phyloP scores from a whole-genome alignment of 495 filamentous ascomycete species.

The Penicillium steckii region DNA sequence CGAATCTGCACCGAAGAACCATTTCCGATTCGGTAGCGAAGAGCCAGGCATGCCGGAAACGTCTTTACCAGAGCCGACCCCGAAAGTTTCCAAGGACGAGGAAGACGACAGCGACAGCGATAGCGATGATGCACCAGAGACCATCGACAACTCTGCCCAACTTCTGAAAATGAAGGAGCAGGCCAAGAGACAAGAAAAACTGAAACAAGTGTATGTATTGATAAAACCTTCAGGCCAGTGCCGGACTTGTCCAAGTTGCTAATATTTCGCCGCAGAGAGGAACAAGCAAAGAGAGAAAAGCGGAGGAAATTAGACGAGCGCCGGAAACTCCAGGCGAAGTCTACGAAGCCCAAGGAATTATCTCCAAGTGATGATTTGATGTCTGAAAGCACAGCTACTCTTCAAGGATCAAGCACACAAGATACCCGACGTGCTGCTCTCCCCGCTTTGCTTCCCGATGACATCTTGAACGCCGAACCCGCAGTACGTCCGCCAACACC shows the following conservation, averaged over 20 bases:
- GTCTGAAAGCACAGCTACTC: conserved; percentile 42
- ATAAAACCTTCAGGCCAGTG: background rate
- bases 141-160: conserved; percentile 45
- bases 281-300: conserved; percentile 45
- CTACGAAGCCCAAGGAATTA: conserved; percentile 33
- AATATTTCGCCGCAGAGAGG: conserved; percentile 33
- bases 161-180: conserved; percentile 39
- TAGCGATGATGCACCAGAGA: conserved; percentile 54
- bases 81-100: conserved; percentile 21
- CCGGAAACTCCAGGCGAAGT: conserved; percentile 48
- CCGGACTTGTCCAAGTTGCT: conserved; percentile 3
- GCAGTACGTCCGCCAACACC: conserved; percentile 39
- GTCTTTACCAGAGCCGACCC: conserved; percentile 19
- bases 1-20: conserved; percentile 28
- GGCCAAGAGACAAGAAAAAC: conserved; percentile 40
- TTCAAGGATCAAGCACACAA: conserved; percentile 42
- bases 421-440: conserved; percentile 38
- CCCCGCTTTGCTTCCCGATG: conserved; percentile 52
- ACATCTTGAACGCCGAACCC: conserved; percentile 50
- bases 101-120: conserved; percentile 33
- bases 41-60: conserved; percentile 35
- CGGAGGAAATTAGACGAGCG: conserved; percentile 47
- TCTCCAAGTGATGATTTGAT: conserved; percentile 29
- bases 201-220: conserved; percentile 35
- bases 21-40: conserved; percentile 46